Base-by-base conservation (phyloP, 208 protist genomes). In the Wallacemonas sp. region DNA sequence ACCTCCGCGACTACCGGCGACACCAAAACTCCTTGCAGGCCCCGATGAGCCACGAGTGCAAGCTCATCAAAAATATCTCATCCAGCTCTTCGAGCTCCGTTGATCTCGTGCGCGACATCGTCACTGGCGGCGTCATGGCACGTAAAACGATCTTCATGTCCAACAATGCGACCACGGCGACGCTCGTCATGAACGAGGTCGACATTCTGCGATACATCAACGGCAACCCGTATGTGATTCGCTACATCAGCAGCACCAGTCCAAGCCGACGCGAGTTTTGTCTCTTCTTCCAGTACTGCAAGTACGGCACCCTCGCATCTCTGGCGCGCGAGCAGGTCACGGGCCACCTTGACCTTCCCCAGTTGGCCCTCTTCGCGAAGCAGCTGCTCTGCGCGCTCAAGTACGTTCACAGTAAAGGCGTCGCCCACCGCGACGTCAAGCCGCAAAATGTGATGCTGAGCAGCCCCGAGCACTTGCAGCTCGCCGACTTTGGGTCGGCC, bases 401-500 rank as follows among this genome's bases (percentile, higher is more conserved):
- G 32, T 81, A 89, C 70, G 42, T 93, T 16, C 85, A 93, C 65
- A 25, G 33, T 46, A 54, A 73, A n/a, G 77, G 77, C 7, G 63
- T 91, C 1, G 79, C 97, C 3, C 97, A 97, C 70, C 71, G 94
- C 44, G 94, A 98, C 55, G 69, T 98, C 32, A 98, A 98, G 74
- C 95, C 97, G n/a, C 73, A 65, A 25, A 98, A 99, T 64, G 76
- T 98, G 18, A 76, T 98, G 2, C 52, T 98, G 26, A 94, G 89
- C 62, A 67, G 67, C 29, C 64, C 61, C 11, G 33, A 71, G 7
- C 78, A 82, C 44, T n/a, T 81, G 26, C 79, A 81, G 45, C 70
- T 94, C 28, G 76, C 80, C 8, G 88, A 94, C 61, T 92, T 94
- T 59, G 88, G 88, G 16, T 85, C 88, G 1, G 77, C 72, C 2